Conservation (phyloP, 2,329 filamentous ascomycete genomes). For the Aschersonia sp. region DNA sequence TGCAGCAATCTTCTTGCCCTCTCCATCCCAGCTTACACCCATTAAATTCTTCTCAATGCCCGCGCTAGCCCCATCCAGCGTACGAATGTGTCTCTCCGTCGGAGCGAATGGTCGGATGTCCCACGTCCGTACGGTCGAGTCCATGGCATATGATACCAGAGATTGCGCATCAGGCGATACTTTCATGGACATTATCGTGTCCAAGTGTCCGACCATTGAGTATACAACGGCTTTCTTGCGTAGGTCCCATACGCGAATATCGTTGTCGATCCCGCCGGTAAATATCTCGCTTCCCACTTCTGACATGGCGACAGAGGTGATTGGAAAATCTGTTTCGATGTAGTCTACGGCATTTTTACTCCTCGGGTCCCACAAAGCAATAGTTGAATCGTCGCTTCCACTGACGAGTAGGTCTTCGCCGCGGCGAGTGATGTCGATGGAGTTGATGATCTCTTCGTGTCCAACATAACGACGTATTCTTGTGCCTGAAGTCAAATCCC, state of each 20-base stretch:
- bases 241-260: constrained; percentile 94
- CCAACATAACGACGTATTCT: constrained; percentile 85
- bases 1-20: constrained; percentile 74
- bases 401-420: constrained; percentile 85
- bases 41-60: constrained; percentile 88
- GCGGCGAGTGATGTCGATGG: constrained; percentile 72
- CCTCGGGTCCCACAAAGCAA: constrained; percentile 91
- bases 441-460: constrained; percentile 93
- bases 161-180: constrained; percentile 91
- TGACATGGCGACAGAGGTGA: constrained; percentile 81
- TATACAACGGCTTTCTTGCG: constrained; percentile 83
- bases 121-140: constrained; percentile 89
- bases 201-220: constrained; percentile 74
- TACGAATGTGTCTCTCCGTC: constrained; percentile 67
- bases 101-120: constrained; percentile 92
- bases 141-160: constrained; percentile 82
- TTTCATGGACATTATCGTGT: constrained; percentile 79
- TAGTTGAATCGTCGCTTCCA: constrained; percentile 83
- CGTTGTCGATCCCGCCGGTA: constrained; percentile 89
- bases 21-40: constrained; percentile 75
- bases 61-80: constrained; percentile 79
- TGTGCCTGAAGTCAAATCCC: constrained; percentile 85
- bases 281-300: constrained; percentile 94
- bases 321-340: constrained; percentile 79
- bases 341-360: constrained; percentile 80